Conservation (phyloP, 2,329 filamentous ascomycete species). For the Samsoniella hepiali region DNA sequence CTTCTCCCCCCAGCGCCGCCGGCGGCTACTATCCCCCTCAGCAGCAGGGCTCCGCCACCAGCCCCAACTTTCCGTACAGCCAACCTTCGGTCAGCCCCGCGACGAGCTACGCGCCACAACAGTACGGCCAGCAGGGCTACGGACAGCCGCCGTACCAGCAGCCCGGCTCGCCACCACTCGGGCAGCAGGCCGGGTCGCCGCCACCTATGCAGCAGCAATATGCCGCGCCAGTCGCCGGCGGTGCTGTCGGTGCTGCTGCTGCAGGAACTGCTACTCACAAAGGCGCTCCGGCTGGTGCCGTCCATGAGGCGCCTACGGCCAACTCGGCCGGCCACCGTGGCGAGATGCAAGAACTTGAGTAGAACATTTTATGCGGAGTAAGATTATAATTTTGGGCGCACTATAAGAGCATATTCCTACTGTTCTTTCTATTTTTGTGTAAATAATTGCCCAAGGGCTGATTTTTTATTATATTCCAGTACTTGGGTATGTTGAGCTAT, state of each 20-base stretch:
- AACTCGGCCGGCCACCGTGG: slow-evolving; percentile 14
- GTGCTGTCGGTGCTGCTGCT: not conserved
- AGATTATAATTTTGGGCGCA: not conserved
- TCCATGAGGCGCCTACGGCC: slow-evolving; percentile 16
- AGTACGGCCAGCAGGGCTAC: slow-evolving; percentile 3
- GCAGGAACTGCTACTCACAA: not conserved
- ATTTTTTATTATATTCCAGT: not conserved
- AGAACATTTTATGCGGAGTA: not conserved
- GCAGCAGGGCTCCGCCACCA: slow-evolving; percentile 6
- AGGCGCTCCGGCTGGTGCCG: not conserved
- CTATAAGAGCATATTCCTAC: not conserved
- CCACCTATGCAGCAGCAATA: slow-evolving; percentile 12
- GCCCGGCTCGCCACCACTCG: slow-evolving; percentile 2
- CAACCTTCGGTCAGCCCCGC: slow-evolving; percentile 11
- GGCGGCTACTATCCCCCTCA: slow-evolving; percentile 8
- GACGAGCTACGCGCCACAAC: slow-evolving; percentile 6
- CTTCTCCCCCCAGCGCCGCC: not conserved
- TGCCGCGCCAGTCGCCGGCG: not conserved
- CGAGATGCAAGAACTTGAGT: slow-evolving; percentile 17
- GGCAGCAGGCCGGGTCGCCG: slow-evolving; percentile 4
- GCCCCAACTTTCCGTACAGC: slow-evolving; percentile 10
- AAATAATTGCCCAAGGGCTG: not conserved
- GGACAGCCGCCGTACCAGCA: slow-evolving; percentile 16
- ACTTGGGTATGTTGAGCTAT: not conserved
- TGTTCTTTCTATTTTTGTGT: not conserved